Evolutionary conservation across 2,329 filamentous ascomycete species (phyloP).

Genomic region (Arthrobotrys pseudoclavata): DNA sequence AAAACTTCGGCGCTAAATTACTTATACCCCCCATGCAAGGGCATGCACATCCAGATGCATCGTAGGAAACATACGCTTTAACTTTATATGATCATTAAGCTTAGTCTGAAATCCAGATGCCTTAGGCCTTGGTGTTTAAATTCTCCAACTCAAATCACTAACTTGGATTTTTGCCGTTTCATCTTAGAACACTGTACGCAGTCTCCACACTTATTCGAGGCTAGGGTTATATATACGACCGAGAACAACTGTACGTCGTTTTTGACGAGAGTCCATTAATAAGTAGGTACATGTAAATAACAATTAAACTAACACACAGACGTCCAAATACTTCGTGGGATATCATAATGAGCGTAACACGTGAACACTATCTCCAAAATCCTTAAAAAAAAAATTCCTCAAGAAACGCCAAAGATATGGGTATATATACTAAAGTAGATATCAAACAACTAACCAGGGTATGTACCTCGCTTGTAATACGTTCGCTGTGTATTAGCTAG

Average conservation of each 20-base stretch:
- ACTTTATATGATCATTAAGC: too few relatives aligned
- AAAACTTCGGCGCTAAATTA: too few relatives aligned
- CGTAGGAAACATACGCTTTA: too few relatives aligned
- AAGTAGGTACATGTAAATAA: neutral
- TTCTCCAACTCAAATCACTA: too few relatives aligned
- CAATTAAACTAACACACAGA: neutral
- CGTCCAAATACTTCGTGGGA: neutral
- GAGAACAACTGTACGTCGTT: neutral
- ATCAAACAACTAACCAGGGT: constrained; percentile 14
- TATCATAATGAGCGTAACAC: constrained; percentile 42
- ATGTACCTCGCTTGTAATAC: constrained; percentile 6
- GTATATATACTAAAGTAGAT: constrained; percentile 29
- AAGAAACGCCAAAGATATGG: constrained; percentile 42
- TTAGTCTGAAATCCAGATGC: too few relatives aligned
- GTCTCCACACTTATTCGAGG: too few relatives aligned
- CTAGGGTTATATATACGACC: too few relatives aligned
- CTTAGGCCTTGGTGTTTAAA: too few relatives aligned
- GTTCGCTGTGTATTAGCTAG: constrained; percentile 5
- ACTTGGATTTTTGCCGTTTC: too few relatives aligned
- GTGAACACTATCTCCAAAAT: constrained; percentile 1
- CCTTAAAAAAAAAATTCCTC: neutral
- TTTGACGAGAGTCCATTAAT: neutral
- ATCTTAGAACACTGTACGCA: too few relatives aligned
- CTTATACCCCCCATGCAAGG: too few relatives aligned
- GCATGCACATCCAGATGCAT: too few relatives aligned